phyloP scores from a whole-genome alignment of 2,329 filamentous ascomycete species.

The Colletotrichum sp. region DNA sequence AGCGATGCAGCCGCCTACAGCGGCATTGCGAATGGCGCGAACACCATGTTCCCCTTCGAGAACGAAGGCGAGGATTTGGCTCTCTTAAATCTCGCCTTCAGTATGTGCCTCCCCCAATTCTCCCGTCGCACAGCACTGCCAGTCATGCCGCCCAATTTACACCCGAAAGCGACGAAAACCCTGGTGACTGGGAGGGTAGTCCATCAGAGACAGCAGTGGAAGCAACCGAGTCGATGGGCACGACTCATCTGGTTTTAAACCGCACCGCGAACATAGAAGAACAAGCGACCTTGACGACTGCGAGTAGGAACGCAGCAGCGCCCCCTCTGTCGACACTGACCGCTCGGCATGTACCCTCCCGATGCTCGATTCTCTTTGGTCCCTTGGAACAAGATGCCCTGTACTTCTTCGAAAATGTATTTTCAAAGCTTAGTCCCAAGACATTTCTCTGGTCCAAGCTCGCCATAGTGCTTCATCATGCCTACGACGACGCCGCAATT shows the following conservation, averaged over 20 bases:
- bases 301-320: not conserved
- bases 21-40: not conserved
- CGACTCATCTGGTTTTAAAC: not conserved
- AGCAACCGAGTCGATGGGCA: not conserved
- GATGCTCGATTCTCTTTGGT: not conserved
- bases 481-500: not conserved
- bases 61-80: not conserved
- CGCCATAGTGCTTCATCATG: not conserved
- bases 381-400: not conserved
- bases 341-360: not conserved
- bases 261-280: not conserved
- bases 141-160: not conserved
- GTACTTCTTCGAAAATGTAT: not conserved
- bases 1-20: not conserved
- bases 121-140: not conserved
- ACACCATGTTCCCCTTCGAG: not conserved
- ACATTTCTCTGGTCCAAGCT: not conserved
- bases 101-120: not conserved
- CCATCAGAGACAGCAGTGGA: not conserved
- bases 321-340: not conserved
- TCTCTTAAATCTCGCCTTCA: not conserved
- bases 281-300: not conserved
- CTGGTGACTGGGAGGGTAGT: rapidly evolving
- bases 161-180: not conserved
- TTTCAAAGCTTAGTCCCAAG: not conserved